phyloP scores from a whole-genome alignment of 2,329 filamentous ascomycete genomes.

The Ilyonectria mors-panacis region DNA sequence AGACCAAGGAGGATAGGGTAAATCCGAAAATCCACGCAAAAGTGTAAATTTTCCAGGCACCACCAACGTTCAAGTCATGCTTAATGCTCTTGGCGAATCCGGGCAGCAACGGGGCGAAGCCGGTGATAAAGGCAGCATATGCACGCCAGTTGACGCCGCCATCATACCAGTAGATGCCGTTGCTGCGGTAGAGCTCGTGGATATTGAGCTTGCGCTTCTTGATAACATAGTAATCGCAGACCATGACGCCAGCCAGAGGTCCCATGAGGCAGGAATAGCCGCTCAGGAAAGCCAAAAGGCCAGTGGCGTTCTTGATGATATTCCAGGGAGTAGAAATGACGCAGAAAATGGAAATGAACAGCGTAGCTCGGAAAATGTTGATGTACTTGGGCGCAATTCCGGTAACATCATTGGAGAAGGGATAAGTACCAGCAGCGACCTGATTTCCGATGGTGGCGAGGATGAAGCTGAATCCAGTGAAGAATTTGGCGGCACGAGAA shows the following conservation, averaged over 20 bases:
- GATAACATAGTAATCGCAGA: conserved; percentile 21
- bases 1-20: conserved; percentile 4
- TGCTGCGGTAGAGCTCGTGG: conserved; percentile 9
- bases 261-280: conserved; percentile 18
- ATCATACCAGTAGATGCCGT: conserved; percentile 7
- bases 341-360: conserved; percentile 14
- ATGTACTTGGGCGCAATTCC: conserved; percentile 14
- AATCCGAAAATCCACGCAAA: conserved; percentile 16
- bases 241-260: conserved; percentile 14
- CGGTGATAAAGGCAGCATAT: background rate
- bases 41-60: conserved; percentile 15
- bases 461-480: conserved; percentile 10
- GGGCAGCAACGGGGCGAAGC: background rate
- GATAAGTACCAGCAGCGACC: conserved; percentile 4
- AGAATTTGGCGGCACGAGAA: conserved; percentile 15
- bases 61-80: background rate
- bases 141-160: conserved; percentile 2
- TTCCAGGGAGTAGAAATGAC: conserved; percentile 18
- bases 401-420: conserved; percentile 13
- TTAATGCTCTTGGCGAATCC: conserved; percentile 7
- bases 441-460: conserved; percentile 11
- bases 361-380: conserved; percentile 9
- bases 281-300: conserved; percentile 18
- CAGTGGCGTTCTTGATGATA: conserved; percentile 8
- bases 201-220: conserved; percentile 15